Base-by-base conservation (phyloP, 768 basidiomycete species). In the Naganishia friedmannii region DNA sequence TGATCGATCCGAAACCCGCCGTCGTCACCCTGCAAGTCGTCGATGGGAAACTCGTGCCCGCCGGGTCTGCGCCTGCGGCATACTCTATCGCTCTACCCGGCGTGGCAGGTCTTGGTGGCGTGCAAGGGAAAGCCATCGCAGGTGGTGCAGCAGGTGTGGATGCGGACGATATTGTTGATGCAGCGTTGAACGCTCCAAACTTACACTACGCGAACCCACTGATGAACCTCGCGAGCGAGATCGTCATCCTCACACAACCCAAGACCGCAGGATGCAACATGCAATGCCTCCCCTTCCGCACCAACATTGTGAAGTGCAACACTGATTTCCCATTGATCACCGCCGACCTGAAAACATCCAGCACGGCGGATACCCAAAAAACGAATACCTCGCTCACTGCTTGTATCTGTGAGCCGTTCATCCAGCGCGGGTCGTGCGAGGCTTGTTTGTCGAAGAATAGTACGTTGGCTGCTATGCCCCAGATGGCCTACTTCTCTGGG, bases 41-140 rank as follows among this genome's bases (percentile, higher is more conserved):
- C 39, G 39, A 63, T 45, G 60, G 60, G 3, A 42, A 63, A 45
- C 60, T 63, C 60, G 60, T 63, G 3, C 31, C 60, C 21, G 37
- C 39, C 5, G 39, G 48, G n/a, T 21, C 60, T 1, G 60, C 60
- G 2, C 9, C 60, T 2, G 26, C 60, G 0, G 10, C 19, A 28
- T 63, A 63, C 60, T 46, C 60, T 21, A 28, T 63, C 42, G 60
- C 60, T 23, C 19, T 60, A 19, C 57, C 37, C 5, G 34, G 13
- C 9, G 15, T 32, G 8, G 9, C 57, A 17, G 34, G 17, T 31
- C n/a, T 37, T 13, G 7, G 21, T 34, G 57, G 57, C 15, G 19
- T 32, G 15, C 34, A 42, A 42, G 42, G 42, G 7, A 45, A 17
- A 45, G 34, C 57, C 19, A 10, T 21, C 56, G 29, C 28, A 23